Evolutionary conservation across 371 early-diverging fungal genomes (phyloP), one percentile per base, ranked within the genome.

Genomic region (Capillidium rhysosporum): DNA sequence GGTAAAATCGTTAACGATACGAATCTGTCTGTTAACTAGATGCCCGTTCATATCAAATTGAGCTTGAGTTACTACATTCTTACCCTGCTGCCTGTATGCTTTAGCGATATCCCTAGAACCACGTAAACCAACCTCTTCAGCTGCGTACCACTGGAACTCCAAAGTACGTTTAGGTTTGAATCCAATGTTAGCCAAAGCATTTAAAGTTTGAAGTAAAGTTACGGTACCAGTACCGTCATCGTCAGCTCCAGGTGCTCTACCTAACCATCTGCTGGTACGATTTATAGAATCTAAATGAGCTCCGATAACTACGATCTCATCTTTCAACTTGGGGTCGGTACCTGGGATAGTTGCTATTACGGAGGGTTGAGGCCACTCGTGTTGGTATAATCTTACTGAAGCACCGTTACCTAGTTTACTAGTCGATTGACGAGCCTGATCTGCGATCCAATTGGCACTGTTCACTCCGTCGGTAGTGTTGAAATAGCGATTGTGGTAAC

Each of bases 131-230:
- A 69, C 86, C 63, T 90, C 89, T 64, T 87, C 89, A 46, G 73
- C 90, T 54, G 86, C 80, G 58, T 88, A 93, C 88, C 89, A 96
- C 65, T 92, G 94, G 74, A 93, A 92, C 61, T 93, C 93, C 31
- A 96, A 80, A n/a, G 92, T 76, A 51, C 84, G 70, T 31, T 70
- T 61, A 18, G 92, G 93, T 25, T 66, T 70, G 63, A 90, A 86
- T 0, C 76, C 79, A 39, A 67, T 71, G 10, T 69, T 55, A 31
- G 90, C 69, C 2, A 92, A 63, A 34, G 65, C 73, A 31, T 85
- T 75, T 73, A 89, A 82, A 21, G 89, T 77, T 63, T 93, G 92
- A 40, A 92, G 68, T 40, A 87, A 85, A 0, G 91, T 85, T 1
- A 79, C 77, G 0, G 84, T 82, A 12, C 96, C 96, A 54, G 82